Evolutionary conservation across 805 yeast genomes (phyloP), one percentile per base, ranked within the genome.

Genomic region (Kockiozyma suomiensis): DNA sequence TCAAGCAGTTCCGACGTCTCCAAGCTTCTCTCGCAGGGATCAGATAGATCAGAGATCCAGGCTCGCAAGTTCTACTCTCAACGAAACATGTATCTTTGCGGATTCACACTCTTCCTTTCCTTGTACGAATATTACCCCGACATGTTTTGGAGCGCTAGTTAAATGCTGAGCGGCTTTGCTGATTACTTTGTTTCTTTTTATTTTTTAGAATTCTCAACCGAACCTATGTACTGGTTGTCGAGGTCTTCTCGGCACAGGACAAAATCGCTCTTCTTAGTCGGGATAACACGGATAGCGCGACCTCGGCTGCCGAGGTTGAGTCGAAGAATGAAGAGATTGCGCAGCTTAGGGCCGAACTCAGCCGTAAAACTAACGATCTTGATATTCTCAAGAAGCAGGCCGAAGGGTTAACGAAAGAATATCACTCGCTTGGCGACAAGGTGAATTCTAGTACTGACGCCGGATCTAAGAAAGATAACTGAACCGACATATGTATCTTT

Each of bases 21-120:
- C 48, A 61, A 58, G 56, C 53, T 70, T 51, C 56, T 68, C 41
- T 55, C 70, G n/a, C 48, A 53, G 32, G 65, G 56, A 6, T n/a
- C 77, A 61, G 93, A 88, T 68, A 81, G 97, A 60, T 77, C 90
- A 21, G 98, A 94, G 70, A 80, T 88, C 57, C 91, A 88, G 74
- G 94, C 97, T 23, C 84, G 97, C 75, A 83, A 91, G 70, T 94
- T 94, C 75, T 92, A 92, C 72, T 90, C 97, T 21, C 99, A 94
- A 78, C 85, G 99, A 78, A 94, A 94, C 79, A 84, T 91, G 86
- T 94, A 94, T 70, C 80, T 94, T 52, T 90, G 97, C 68, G 99
- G 99, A 0, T 90, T 92, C 76, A 91, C 98, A 1, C 81, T 94
- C 73, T 94, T 94, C 73, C 79, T 94, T 70, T 88, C 97, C 1